Evolutionary conservation across 305 asterid species (phyloP).

Genomic region (Fraxinus baroniana): DNA sequence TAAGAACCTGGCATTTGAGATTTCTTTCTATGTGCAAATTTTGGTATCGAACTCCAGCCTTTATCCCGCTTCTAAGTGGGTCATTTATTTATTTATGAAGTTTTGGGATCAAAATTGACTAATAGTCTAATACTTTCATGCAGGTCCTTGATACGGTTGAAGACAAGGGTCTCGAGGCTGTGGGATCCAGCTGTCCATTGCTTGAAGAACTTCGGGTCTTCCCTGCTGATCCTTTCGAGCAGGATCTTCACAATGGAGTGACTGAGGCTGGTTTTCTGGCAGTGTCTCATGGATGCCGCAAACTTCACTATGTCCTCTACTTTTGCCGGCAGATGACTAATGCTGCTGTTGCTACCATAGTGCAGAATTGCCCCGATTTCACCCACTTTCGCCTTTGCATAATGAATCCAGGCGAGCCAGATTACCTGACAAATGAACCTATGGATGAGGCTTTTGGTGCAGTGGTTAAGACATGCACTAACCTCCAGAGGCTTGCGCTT

Average conservation of each 20-base stretch:
- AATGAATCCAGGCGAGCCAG: conserved; percentile 32
- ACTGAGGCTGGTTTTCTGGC: conserved; percentile 38
- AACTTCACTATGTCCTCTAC: conserved; percentile 43
- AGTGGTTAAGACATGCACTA: conserved; percentile 39
- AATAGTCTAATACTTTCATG: background rate
- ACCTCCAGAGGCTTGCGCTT: conserved; percentile 36
- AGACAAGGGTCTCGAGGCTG: conserved; percentile 41
- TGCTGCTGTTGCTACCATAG: conserved; percentile 36
- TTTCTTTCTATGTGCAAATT: background rate
- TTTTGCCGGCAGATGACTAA: conserved; percentile 44
- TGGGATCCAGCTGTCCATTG: conserved; percentile 34
- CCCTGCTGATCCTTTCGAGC: conserved; percentile 34
- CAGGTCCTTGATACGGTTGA: conserved; percentile 36
- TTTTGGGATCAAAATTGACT: background rate
- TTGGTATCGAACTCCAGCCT: background rate
- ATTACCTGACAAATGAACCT: conserved; percentile 30
- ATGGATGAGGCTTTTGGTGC: conserved; percentile 48
- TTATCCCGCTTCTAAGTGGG: background rate
- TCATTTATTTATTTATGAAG: background rate
- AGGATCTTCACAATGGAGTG: conserved; percentile 21
- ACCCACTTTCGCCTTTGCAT: conserved; percentile 41
- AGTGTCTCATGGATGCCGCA: conserved; percentile 40
- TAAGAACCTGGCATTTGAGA: conserved; percentile 28
- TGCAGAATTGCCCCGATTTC: conserved; percentile 39
- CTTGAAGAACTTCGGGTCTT: conserved; percentile 40